These are phyloP conservation scores for Purshia tridentata DNA, from an alignment of 306 rosid species.

Conservation along the genomic window DNA sequence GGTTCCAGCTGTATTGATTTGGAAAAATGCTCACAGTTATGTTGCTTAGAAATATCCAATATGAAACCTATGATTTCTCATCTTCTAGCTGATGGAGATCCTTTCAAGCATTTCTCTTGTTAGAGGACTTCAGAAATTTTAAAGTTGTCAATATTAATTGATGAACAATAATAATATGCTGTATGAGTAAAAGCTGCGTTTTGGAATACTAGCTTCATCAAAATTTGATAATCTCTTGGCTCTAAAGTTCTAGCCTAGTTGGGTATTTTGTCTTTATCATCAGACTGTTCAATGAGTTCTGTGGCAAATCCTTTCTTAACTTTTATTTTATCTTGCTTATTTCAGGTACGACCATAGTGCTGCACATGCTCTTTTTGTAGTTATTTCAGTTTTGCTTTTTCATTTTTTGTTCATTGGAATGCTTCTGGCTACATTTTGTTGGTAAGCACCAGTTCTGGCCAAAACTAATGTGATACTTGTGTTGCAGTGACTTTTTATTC, in stretches of 20 bases:
- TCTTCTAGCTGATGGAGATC: conserved; percentile 7
- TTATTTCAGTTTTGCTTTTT: conserved; percentile 77
- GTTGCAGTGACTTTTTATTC: not conserved
- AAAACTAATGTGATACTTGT: not conserved
- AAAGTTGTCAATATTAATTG: not conserved
- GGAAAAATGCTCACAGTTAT: conserved; percentile 15
- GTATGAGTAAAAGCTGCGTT: not conserved
- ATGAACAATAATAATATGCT: not conserved
- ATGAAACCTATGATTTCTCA: not conserved
- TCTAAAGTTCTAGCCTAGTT: not conserved
- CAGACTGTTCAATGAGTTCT: not conserved
- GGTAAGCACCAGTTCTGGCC: conserved; percentile 56
- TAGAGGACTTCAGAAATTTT: not conserved
- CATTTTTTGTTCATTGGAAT: conserved; percentile 80
- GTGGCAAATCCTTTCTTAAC: conserved; percentile 16
- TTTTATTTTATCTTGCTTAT: conserved; percentile 22
- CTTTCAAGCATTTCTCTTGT: conserved; percentile 1
- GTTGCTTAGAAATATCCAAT: conserved; percentile 18
- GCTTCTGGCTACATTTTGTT: conserved; percentile 84
- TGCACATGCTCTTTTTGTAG: conserved; percentile 80
- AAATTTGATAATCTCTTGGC: not conserved
- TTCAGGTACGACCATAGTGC: conserved; percentile 95
- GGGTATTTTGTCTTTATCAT: not conserved
- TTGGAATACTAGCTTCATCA: not conserved
- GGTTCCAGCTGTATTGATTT: conserved; percentile 23